Conservation (phyloP, 495 filamentous ascomycete species). For the Rusavskia elegans region DNA sequence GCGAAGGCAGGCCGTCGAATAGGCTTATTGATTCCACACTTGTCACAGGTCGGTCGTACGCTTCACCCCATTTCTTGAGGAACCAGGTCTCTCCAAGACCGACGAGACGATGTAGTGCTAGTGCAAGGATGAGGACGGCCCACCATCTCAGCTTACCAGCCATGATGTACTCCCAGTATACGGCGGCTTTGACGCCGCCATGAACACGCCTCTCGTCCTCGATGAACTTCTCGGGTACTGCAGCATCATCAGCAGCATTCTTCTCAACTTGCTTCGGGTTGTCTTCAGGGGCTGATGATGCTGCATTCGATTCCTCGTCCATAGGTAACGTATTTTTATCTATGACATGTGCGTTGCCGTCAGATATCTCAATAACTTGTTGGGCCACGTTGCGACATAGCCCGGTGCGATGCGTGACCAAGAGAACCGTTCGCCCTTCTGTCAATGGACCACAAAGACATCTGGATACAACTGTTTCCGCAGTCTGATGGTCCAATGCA, state of each 20-base stretch:
- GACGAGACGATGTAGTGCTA: conserved; percentile 41
- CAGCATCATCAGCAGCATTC: conserved; percentile 32
- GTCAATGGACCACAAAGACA: conserved; percentile 50
- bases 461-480: conserved; percentile 51
- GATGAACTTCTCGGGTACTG: conserved; percentile 59
- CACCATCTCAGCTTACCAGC: conserved; percentile 62
- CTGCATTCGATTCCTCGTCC: conserved; percentile 11
- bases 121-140: conserved; percentile 38
- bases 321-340: conserved; percentile 16
- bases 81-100: conserved; percentile 58
- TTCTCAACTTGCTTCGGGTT: conserved; percentile 21
- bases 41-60: conserved; percentile 32
- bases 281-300: conserved; percentile 16
- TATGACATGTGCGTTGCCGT: conserved; percentile 36
- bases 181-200: conserved; percentile 54
- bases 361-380: conserved; percentile 49
- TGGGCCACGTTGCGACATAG: conserved; percentile 48
- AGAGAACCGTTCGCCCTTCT: conserved; percentile 43
- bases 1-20: conserved; percentile 45
- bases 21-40: conserved; percentile 17
- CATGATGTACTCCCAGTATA: conserved; percentile 74
- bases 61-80: conserved; percentile 72
- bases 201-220: conserved; percentile 64
- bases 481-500: conserved; percentile 60
- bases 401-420: conserved; percentile 67